Percentiles rank a stretch among this genome's conserved stretches.
Conservation (phyloP, 257 asterid genomes). For the Nicotiana sylvestris region DNA sequence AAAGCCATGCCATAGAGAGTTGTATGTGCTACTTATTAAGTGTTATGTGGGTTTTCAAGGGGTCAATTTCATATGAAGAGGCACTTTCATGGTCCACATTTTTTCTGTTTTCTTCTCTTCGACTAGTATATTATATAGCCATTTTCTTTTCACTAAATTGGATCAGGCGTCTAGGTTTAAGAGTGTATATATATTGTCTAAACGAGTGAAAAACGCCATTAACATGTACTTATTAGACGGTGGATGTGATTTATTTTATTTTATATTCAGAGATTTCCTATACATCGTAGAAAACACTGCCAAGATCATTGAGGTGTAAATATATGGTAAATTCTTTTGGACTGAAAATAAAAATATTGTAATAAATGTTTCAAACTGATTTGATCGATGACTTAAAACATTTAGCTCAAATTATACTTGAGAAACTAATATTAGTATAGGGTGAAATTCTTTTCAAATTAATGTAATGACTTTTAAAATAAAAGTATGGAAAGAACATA, state of each 20-base stretch:
- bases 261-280: background rate
- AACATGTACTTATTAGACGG: background rate
- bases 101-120: background rate
- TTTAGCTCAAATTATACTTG: background rate
- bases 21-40: background rate
- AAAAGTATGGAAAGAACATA: background rate
- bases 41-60: background rate
- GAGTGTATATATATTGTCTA: background rate
- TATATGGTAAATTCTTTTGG: background rate
- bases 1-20: background rate
- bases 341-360: background rate
- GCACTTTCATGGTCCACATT: constrained; percentile 26
- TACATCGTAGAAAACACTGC: background rate
- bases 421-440: background rate
- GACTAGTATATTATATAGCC: background rate
- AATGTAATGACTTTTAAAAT: background rate
- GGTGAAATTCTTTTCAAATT: background rate
- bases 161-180: background rate
- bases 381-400: background rate
- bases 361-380: background rate
- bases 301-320: background rate
- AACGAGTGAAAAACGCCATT: background rate
- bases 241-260: background rate
- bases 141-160: constrained; percentile 15
- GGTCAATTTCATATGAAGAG: constrained; percentile 22